Evolutionary conservation across 805 yeast genomes (phyloP).

Genomic region (Ascoidea asiatica): DNA sequence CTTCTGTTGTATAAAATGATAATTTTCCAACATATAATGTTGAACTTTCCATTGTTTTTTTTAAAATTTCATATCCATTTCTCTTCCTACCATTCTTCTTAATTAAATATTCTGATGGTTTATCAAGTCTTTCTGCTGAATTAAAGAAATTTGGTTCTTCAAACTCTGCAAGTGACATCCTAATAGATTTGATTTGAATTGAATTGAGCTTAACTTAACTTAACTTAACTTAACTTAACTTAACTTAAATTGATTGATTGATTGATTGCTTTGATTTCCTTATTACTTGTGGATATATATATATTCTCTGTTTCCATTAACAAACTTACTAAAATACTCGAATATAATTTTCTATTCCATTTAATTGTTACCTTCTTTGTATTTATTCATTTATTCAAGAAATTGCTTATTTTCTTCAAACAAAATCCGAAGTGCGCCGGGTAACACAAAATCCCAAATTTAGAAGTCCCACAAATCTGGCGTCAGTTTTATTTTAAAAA

Average conservation of each 20-base stretch:
- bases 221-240: not conserved
- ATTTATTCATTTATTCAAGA: not conserved
- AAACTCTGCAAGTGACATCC: too few relatives aligned
- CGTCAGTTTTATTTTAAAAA: not conserved
- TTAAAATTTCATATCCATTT: slow-evolving; percentile 46
- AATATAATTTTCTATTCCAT: too few relatives aligned
- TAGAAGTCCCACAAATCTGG: not conserved
- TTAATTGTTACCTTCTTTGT: too few relatives aligned
- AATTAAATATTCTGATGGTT: slow-evolving; percentile 56
- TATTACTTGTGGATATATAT: not conserved
- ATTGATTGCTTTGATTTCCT: not conserved
- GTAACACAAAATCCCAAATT: not conserved
- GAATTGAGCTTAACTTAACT: too few relatives aligned
- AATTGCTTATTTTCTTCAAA: not conserved
- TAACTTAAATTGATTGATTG: not conserved
- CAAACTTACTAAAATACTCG: not conserved
- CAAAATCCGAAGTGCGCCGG: not conserved
- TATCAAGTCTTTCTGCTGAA: slow-evolving; percentile 55
- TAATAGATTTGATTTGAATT: slow-evolving; percentile 13
- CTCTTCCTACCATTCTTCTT: slow-evolving; percentile 44
- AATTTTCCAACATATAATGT: slow-evolving; percentile 89
- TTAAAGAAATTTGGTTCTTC: slow-evolving; percentile 43
- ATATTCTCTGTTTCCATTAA: not conserved
- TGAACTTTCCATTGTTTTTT: slow-evolving; percentile 47
- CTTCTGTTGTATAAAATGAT: slow-evolving; percentile 86